A percentile compares a stretch with the other conserved stretches of the same genome.
phyloP scores from a whole-genome alignment of 225 moss, liverwort and hornwort species.

The Bryoerythrophyllum caledonicum region DNA sequence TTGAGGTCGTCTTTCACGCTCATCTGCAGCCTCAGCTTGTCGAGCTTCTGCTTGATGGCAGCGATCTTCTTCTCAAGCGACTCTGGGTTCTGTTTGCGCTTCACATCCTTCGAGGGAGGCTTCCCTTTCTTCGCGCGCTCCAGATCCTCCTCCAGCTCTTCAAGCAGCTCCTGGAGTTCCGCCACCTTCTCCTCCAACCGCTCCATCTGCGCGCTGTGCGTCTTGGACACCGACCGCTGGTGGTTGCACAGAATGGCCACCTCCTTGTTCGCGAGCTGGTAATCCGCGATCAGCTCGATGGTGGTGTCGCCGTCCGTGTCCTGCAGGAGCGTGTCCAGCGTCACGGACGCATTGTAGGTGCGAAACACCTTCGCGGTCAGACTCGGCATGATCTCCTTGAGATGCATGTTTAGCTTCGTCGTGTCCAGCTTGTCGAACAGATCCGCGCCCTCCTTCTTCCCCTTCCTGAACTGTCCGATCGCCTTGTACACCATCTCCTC shows the following conservation, averaged over 20 bases:
- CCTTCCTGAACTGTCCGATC: conserved; percentile 89
- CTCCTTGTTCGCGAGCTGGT: conserved; percentile 96
- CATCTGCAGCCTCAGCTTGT: conserved; percentile 93
- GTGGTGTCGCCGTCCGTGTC: conserved; percentile 65
- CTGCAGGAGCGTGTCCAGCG: conserved; percentile 74
- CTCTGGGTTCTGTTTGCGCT: conserved; percentile 63
- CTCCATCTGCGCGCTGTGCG: conserved; percentile 93
- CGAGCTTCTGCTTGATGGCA: conserved; percentile 63
- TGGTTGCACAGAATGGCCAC: conserved; percentile 99
- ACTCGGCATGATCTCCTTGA: conserved; percentile 91
- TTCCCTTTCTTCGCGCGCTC: conserved; percentile 72
- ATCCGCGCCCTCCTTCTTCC: conserved; percentile 72
- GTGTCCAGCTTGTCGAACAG: conserved; percentile 93
- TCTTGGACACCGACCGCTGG: conserved; percentile 89
- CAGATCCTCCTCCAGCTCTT: conserved; percentile 75
- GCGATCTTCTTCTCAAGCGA: conserved; percentile 79
- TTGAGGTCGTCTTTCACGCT: conserved; percentile 95
- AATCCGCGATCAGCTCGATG: conserved; percentile 77
- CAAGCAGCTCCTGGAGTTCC: conserved; percentile 70
- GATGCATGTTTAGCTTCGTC: conserved; percentile 81
- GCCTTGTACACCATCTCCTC: conserved; percentile 87
- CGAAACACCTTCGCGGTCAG: conserved; percentile 97
- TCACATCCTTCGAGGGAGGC: conserved; percentile 62
- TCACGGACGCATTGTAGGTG: conserved; percentile 95
- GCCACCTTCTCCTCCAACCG: conserved; percentile 77